A percentile compares a stretch with the other conserved stretches of the same genome.
Evolutionary conservation across 257 asterid species (phyloP).

Genomic region (Primulina tabacum): DNA sequence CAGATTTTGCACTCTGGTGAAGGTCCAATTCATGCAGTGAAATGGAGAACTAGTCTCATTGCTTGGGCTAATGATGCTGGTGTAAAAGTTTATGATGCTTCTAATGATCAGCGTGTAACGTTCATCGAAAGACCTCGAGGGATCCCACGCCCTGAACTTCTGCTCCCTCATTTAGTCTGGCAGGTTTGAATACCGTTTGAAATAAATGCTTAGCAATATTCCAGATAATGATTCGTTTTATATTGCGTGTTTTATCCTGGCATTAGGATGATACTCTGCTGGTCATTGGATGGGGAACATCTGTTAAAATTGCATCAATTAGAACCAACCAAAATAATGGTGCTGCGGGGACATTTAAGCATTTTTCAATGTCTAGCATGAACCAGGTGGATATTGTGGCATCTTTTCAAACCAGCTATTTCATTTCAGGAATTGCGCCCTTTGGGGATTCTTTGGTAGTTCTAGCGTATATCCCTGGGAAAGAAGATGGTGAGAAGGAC

Average conservation of each 20-base stretch:
- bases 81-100: slow-evolving; percentile 95
- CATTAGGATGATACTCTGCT: slow-evolving; percentile 79
- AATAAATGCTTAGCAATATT: slow-evolving; percentile 14
- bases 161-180: slow-evolving; percentile 96
- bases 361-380: slow-evolving; percentile 67
- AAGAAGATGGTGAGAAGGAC: slow-evolving; percentile 83
- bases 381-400: slow-evolving; percentile 95
- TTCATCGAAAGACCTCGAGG: slow-evolving; percentile 94
- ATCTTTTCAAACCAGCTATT: slow-evolving; percentile 90
- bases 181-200: slow-evolving; percentile 49
- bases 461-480: slow-evolving; percentile 84
- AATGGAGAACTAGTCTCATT: slow-evolving; percentile 88
- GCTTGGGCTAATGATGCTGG: slow-evolving; percentile 99
- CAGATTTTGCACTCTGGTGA: slow-evolving; percentile 98
- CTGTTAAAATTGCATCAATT: slow-evolving; percentile 82
- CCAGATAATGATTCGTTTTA: slow-evolving; percentile 26
- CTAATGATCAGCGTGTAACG: slow-evolving; percentile 85
- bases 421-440: slow-evolving; percentile 96
- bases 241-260: slow-evolving; percentile 31
- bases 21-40: slow-evolving; percentile 95
- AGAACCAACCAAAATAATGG: slow-evolving; percentile 57
- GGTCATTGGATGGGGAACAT: slow-evolving; percentile 98
- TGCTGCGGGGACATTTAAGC: slow-evolving; percentile 61
- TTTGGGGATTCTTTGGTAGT: slow-evolving; percentile 95
- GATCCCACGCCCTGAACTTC: slow-evolving; percentile 91